Evolutionary conservation across 768 basidiomycete genomes (phyloP), one percentile per base, ranked within the genome.

Genomic region (Hygrophorus pudorinus): DNA sequence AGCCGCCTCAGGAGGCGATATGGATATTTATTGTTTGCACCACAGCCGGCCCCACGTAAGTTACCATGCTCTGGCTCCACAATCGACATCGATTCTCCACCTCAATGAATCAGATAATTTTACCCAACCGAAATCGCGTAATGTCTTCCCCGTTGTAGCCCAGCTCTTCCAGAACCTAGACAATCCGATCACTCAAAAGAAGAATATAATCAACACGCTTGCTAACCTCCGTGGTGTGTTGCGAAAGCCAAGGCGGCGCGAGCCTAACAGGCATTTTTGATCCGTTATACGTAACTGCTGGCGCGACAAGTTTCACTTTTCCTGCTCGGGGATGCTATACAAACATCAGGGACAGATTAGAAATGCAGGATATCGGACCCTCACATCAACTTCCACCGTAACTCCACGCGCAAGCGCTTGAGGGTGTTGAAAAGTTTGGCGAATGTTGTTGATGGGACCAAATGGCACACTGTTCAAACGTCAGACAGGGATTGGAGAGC

Each of bases 371-470:
- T 43, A 34, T 32, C 35, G 20, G 36, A 20, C 62, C n/a, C 75
- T 61, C 58, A 87, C 88, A 51, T 90, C 77, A 41, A 94, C 74
- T 53, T 91, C 87, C 20, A 84, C 74, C 0, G 78, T 78, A 32
- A 85, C 75, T 41, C 72, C 66, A 39, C 93, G 73, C 21, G 91
- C 90, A 32, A 80, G 56, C 1, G 87, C 88, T 66, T 81, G 79
- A 5, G 90, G 89, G 61, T 96, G 93, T 28, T 78, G 76, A 56
- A 96, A 97, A 2, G 93, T 91, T 60, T 91, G 79, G 47, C 72
- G 57, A 48, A 97, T 88, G 52, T 88, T 83, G 59, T 96, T 96
- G 66, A 97, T 94, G 13, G 93, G 93, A 24, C 85, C 87, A 61
- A 84, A 47, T 21, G 46, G 46, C 14, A 47, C 37, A 14, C 46